These are phyloP conservation scores for Sporopachydermia lactativora DNA, from an alignment of 805 yeast species.

Conservation along the genomic window DNA sequence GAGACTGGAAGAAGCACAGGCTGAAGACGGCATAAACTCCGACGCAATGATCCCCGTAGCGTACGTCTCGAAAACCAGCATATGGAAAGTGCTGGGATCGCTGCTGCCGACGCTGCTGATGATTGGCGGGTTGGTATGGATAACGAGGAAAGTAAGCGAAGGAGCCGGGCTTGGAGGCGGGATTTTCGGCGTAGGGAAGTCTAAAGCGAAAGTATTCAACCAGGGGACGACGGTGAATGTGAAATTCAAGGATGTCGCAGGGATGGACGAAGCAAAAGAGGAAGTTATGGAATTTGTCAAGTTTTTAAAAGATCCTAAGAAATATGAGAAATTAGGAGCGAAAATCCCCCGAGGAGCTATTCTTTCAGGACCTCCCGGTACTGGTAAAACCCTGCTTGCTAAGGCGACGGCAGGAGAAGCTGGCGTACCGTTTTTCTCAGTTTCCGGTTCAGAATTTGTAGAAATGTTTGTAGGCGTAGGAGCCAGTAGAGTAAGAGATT, in stretches of 20 bases:
- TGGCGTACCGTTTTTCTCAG: constrained; percentile 90
- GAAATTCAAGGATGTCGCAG: constrained; percentile 90
- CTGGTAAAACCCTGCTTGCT: constrained; percentile 94
- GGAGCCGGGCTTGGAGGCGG: constrained; percentile 71
- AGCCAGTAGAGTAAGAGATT: constrained; percentile 93
- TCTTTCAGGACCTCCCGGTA: constrained; percentile 97
- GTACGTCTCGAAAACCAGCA: constrained; percentile 37
- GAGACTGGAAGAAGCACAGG: constrained; percentile 62
- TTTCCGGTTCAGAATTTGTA: constrained; percentile 94
- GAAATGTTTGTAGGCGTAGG: constrained; percentile 99
- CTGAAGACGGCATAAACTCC: constrained; percentile 45
- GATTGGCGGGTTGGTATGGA: constrained; percentile 78
- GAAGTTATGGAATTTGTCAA: constrained; percentile 97
- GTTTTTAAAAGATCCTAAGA: constrained; percentile 78
- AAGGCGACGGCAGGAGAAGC: constrained; percentile 99
- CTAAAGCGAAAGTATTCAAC: constrained; percentile 83
- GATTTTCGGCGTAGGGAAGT: constrained; percentile 71
- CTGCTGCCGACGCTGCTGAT: constrained; percentile 71
- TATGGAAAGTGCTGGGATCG: background rate
- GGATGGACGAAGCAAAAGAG: constrained; percentile 91
- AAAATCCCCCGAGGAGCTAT: constrained; percentile 98
- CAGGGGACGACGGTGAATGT: constrained; percentile 84
- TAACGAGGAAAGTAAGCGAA: constrained; percentile 51
- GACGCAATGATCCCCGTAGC: constrained; percentile 67
- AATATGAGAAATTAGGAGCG: constrained; percentile 89